A percentile compares a stretch with the other conserved stretches of the same genome.
Conservation (phyloP, 2,329 filamentous ascomycete species). For the Geosmithia morbida region DNA sequence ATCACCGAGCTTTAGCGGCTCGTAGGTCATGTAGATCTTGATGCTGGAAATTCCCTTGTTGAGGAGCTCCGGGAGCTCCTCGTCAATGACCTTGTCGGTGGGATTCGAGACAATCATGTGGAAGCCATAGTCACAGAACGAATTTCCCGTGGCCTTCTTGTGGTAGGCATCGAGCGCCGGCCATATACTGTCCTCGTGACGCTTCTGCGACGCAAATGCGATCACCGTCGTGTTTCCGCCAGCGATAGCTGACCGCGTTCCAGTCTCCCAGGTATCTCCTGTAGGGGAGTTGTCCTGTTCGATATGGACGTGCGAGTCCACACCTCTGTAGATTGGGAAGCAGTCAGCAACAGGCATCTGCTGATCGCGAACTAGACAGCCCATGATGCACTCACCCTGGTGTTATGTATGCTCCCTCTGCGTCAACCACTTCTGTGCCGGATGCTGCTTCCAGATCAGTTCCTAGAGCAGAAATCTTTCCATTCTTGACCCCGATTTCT, state of each 20-base stretch:
- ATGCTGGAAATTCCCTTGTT: neutral
- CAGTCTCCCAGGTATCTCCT: neutral
- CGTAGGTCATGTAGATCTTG: neutral
- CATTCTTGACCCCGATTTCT: neutral
- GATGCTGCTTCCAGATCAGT: neutral
- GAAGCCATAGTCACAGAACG: neutral
- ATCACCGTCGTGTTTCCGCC: neutral
- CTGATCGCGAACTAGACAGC: neutral
- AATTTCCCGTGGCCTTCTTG: neutral
- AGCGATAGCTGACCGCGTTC: neutral
- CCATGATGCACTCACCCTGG: neutral
- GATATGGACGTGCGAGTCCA: neutral
- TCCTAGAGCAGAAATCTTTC: neutral
- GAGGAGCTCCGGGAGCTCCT: neutral
- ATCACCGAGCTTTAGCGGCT: neutral
- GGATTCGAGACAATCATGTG: neutral
- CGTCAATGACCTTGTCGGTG: neutral
- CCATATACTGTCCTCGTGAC: neutral
- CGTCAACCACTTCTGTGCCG: neutral
- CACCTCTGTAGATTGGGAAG: neutral
- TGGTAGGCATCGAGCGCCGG: neutral
- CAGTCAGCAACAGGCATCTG: neutral
- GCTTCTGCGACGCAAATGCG: neutral
- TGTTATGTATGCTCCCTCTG: neutral
- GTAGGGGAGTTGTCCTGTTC: neutral